A percentile compares a stretch with the other conserved stretches of the same genome.
Conservation (phyloP, 1,284 basidiomycete species). For the Microbotryum violaceum region DNA sequence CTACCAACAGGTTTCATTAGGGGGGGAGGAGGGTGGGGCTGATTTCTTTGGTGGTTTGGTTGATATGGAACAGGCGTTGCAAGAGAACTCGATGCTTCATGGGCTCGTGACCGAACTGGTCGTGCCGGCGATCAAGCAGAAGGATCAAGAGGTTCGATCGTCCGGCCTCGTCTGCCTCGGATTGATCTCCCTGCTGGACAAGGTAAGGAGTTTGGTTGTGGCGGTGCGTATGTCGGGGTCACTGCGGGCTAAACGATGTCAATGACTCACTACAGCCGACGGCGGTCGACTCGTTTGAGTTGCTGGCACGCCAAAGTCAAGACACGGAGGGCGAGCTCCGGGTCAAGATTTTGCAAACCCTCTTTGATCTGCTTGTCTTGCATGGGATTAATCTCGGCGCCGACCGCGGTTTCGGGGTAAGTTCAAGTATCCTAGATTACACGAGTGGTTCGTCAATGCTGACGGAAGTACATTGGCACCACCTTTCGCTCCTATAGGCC, state of each 20-base stretch:
- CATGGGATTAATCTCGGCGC: slow-evolving; percentile 71
- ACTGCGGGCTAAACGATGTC: not conserved
- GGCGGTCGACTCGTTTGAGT: slow-evolving; percentile 81
- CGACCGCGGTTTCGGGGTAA: slow-evolving; percentile 37
- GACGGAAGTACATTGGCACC: not conserved
- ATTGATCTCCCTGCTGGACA: slow-evolving; percentile 82
- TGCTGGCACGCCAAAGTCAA: slow-evolving; percentile 80
- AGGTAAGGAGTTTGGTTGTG: slow-evolving; percentile 39
- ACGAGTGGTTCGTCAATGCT: not conserved
- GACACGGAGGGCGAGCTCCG: slow-evolving; percentile 68
- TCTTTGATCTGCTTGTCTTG: slow-evolving; percentile 86
- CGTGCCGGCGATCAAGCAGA: slow-evolving; percentile 79
- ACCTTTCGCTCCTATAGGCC: slow-evolving; percentile 45
- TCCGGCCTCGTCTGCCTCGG: slow-evolving; percentile 79
- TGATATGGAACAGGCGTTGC: slow-evolving; percentile 55
- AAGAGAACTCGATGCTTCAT: slow-evolving; percentile 88
- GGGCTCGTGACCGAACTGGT: slow-evolving; percentile 85
- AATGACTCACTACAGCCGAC: slow-evolving; percentile 53
- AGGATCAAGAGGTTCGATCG: slow-evolving; percentile 74
- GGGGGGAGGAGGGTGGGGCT: not conserved
- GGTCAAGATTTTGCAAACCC: slow-evolving; percentile 69
- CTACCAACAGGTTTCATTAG: not conserved
- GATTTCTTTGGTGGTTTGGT: not conserved
- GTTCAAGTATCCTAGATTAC: not conserved
- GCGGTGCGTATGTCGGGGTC: no score